Percentiles rank a stretch among this genome's conserved stretches.
Evolutionary conservation across 1,139 yeast species (phyloP).

Genomic region (Candida dubliniensis): DNA sequence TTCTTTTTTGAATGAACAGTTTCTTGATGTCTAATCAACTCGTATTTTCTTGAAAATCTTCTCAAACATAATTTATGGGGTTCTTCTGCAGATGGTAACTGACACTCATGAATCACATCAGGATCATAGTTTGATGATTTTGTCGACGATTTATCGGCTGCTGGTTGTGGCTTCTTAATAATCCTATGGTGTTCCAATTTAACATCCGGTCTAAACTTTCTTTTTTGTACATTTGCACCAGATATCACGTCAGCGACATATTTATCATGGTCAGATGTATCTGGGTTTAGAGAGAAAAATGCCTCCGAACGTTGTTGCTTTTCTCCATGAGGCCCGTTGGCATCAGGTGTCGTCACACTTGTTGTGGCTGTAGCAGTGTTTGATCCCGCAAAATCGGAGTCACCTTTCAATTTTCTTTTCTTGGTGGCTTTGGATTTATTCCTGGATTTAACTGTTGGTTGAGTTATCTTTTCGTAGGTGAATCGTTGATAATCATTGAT

Average conservation of each 20-base stretch:
- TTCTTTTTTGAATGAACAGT: slow-evolving; percentile 91
- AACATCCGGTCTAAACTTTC: slow-evolving; percentile 13
- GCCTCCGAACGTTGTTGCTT: slow-evolving; percentile 15
- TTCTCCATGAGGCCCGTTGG: slow-evolving; percentile 9
- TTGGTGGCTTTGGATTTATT: slow-evolving; percentile 6
- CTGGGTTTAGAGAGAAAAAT: slow-evolving; percentile 18
- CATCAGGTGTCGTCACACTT: slow-evolving; percentile 4
- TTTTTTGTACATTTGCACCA: slow-evolving; percentile 27
- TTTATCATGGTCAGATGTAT: slow-evolving; percentile 27
- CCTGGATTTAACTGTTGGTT: slow-evolving; percentile 13
- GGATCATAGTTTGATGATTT: slow-evolving; percentile 51
- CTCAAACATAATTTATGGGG: slow-evolving; percentile 68
- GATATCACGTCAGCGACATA: slow-evolving; percentile 26
- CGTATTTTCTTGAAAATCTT: slow-evolving; percentile 90
- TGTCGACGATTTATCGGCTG: slow-evolving; percentile 27
- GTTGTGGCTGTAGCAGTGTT: slow-evolving; percentile 11
- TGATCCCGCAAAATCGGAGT: neutral
- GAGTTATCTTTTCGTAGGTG: slow-evolving; percentile 22
- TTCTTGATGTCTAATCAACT: slow-evolving; percentile 91
- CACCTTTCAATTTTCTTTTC: slow-evolving; percentile 4
- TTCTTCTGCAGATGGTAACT: slow-evolving; percentile 47
- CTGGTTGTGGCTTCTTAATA: slow-evolving; percentile 24
- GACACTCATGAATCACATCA: slow-evolving; percentile 51
- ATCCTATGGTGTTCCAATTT: slow-evolving; percentile 17
- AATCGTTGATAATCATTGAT: slow-evolving; percentile 35